Percentiles rank a stretch among this genome's conserved stretches.
Conservation (phyloP, 2,329 filamentous ascomycete genomes). For the Diaporthe longicolla region DNA sequence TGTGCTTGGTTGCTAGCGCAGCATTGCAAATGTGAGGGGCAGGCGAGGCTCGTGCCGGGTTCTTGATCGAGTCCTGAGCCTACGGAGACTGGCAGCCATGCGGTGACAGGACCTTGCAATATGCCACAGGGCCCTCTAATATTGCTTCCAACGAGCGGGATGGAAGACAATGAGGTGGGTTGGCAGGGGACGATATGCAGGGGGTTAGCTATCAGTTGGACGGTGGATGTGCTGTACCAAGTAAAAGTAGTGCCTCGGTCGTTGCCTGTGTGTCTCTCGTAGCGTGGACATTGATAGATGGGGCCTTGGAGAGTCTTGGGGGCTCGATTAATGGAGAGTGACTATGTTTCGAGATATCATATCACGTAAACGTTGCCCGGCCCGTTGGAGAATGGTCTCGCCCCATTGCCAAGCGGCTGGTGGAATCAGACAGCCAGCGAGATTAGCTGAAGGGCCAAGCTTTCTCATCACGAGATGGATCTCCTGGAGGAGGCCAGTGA, state of each 20-base stretch:
- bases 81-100: background rate
- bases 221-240: background rate
- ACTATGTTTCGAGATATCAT: background rate
- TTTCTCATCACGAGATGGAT: slow-evolving; percentile 35
- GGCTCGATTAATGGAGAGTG: slow-evolving; percentile 10
- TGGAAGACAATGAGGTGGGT: background rate
- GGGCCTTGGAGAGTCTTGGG: background rate
- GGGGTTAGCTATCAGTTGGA: background rate
- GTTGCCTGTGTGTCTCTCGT: background rate
- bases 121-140: background rate
- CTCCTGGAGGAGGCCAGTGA: slow-evolving; percentile 9
- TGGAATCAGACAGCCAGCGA: slow-evolving; percentile 24
- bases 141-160: background rate
- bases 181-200: background rate
- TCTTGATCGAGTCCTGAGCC: background rate
- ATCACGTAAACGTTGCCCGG: slow-evolving; percentile 2
- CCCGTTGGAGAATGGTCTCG: background rate
- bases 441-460: slow-evolving; percentile 19
- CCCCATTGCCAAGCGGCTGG: slow-evolving; percentile 2
- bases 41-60: background rate
- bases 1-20: slow-evolving; percentile 29
- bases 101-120: background rate
- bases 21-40: slow-evolving; percentile 25
- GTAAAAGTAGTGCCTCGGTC: background rate
- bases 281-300: background rate